phyloP scores from a whole-genome alignment of 176 grass and related monocot genomes.

The Rhynchospora breviuscula region DNA sequence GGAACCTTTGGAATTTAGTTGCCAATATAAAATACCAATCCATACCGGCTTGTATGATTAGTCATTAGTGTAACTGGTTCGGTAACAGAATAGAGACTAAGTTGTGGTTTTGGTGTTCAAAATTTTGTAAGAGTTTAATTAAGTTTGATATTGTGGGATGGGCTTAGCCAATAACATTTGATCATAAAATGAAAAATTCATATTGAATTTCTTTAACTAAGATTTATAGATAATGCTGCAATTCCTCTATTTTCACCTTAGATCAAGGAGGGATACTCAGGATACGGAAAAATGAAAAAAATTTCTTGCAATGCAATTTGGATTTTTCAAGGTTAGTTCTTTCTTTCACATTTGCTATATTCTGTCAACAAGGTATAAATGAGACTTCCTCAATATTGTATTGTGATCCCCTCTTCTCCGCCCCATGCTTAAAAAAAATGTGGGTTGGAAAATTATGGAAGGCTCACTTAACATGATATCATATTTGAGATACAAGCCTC shows the following conservation, averaged over 20 bases:
- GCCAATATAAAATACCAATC: background rate
- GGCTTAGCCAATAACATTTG: background rate
- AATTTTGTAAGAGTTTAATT: too few species aligned
- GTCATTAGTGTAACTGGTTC: background rate
- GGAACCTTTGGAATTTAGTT: background rate
- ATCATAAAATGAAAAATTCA: background rate
- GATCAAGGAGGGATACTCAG: constrained; percentile 20
- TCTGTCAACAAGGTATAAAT: background rate
- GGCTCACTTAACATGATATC: too few species aligned
- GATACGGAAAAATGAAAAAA: background rate
- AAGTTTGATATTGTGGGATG: background rate
- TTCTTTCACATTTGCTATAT: background rate
- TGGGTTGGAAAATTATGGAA: too few species aligned
- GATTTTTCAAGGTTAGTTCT: background rate
- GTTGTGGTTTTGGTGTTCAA: background rate
- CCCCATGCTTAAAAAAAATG: too few species aligned
- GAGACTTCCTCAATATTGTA: background rate
- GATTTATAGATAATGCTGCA: constrained; percentile 24
- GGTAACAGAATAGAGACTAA: background rate
- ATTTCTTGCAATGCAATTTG: background rate
- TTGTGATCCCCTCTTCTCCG: background rate
- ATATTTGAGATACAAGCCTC: too few species aligned
- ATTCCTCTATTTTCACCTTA: constrained; percentile 19
- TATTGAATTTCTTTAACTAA: constrained; percentile 6
- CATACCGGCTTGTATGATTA: background rate